These are phyloP conservation scores for Talaromyces sp. DNA, from an alignment of 2,329 filamentous ascomycete species.

Conservation along the genomic window DNA sequence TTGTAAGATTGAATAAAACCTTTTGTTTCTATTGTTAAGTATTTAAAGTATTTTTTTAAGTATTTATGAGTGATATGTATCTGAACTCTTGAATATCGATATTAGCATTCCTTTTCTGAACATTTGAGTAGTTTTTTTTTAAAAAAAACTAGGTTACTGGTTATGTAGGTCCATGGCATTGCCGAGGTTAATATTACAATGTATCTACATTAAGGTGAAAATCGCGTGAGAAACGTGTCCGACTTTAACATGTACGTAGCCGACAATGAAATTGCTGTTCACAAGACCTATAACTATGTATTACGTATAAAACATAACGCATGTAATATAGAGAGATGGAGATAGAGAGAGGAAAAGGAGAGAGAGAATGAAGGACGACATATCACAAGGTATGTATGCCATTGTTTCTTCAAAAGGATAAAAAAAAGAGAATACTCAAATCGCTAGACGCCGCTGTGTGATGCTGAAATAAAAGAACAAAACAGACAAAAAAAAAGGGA, in stretches of 20 bases:
- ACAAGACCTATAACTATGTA: not conserved
- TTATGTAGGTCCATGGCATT: no score
- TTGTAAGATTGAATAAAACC: constrained; percentile 33
- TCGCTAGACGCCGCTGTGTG: constrained; percentile 9
- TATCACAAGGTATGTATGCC: not conserved
- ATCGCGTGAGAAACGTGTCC: not conserved
- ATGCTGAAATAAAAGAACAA: not conserved
- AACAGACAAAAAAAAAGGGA: not conserved
- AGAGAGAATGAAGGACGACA: not conserved
- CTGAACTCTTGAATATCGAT: not conserved
- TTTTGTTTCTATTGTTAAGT: not conserved
- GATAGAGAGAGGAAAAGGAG: not conserved
- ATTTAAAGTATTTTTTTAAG: not conserved
- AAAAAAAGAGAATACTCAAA: not conserved
- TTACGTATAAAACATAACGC: not conserved
- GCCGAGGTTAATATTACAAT: no score
- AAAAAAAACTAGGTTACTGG: not conserved
- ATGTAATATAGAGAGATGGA: not conserved
- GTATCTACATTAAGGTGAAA: not conserved
- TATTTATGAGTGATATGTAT: constrained; percentile 1
- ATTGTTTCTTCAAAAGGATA: not conserved
- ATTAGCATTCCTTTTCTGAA: not conserved
- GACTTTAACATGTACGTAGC: not conserved
- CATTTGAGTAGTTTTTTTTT: not conserved
- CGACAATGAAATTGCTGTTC: not conserved